phyloP scores from a whole-genome alignment of 257 asterid species.

The Salvia hispanica region DNA sequence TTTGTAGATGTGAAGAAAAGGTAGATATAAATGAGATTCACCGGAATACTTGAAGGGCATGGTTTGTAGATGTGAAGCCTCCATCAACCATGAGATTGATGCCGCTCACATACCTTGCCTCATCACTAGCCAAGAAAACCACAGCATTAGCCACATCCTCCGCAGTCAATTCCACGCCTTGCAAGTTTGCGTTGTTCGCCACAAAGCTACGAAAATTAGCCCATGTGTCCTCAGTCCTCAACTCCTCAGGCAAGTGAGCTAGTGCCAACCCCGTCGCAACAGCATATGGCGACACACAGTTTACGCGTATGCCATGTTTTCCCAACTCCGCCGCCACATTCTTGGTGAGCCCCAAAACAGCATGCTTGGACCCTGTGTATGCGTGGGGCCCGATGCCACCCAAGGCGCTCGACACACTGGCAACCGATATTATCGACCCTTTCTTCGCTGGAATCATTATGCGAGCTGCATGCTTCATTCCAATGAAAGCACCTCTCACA shows the following conservation, averaged over 20 bases:
- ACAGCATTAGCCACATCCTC: slow-evolving; percentile 81
- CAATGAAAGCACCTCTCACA: slow-evolving; percentile 76
- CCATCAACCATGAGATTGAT: slow-evolving; percentile 90
- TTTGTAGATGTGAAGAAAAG: too few relatives aligned
- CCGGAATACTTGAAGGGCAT: slow-evolving; percentile 62
- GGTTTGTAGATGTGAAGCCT: slow-evolving; percentile 68
- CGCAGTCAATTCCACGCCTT: slow-evolving; percentile 66
- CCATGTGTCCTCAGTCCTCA: slow-evolving; percentile 67
- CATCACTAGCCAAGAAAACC: slow-evolving; percentile 84
- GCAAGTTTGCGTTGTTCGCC: slow-evolving; percentile 67
- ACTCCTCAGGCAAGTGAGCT: slow-evolving; percentile 74
- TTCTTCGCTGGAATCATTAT: slow-evolving; percentile 75
- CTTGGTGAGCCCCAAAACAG: slow-evolving; percentile 78
- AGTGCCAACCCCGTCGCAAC: slow-evolving; percentile 67
- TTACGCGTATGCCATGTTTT: slow-evolving; percentile 73
- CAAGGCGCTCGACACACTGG: slow-evolving; percentile 58
- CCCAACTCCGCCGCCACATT: slow-evolving; percentile 95
- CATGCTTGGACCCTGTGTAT: slow-evolving; percentile 84
- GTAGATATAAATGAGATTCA: slow-evolving; percentile 28
- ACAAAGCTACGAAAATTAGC: slow-evolving; percentile 62
- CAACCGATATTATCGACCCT: slow-evolving; percentile 73
- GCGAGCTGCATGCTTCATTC: slow-evolving; percentile 94
- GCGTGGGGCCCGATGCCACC: slow-evolving; percentile 77
- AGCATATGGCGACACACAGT: slow-evolving; percentile 86
- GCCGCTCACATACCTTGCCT: slow-evolving; percentile 83